Base-by-base conservation (phyloP, 495 filamentous ascomycete species). In the Margaritispora aquatica region DNA sequence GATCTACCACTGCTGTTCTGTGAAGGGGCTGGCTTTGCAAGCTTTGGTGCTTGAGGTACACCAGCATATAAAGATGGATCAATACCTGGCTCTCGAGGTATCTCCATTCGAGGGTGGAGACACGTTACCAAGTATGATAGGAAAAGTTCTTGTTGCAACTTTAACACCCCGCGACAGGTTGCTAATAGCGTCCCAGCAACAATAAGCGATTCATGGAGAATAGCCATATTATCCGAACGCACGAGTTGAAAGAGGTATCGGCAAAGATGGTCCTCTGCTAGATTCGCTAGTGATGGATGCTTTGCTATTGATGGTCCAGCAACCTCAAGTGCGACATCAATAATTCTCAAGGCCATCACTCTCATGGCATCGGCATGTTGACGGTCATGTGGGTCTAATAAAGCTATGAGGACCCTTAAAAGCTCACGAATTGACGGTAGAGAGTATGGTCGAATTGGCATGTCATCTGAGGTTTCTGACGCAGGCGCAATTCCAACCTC, bases 101-200 rank as follows among this genome's bases (percentile, higher is more conserved):
- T 97, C 58, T 96, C 90, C 23, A 97, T 86, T 19, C 85, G 80
- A 1, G 95, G 94, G 67, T 97, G 92, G 36, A 99, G 78, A 69
- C 94, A 99, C 13, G 90, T 89, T 26, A 97, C 87, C 27, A 99
- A 73, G 70, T 99, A 99, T 0, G 91, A 95, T 31, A 99, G 73
- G 67, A 93, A 99, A 2, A 99, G 79, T 73, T 99, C 94, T 76
- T 99, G 94, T 66, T 99, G 94, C 23, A 99, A 77, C 73, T 97
- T 97, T 53, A 99, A 74, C 20, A 96, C 90, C n/a, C 86, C 83
- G 49, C 94, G 82, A 67, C 92, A 96, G 0, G 94, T 97, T 27
- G 91, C 87, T 5, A 99, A 75, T 26, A 99, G 73, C 0, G 95
- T 99, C 19, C 91, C 88, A 8, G 92, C 87, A 27, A 99, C 94